Conservation (phyloP, 352 stramenopile species). For the Phytophthora crassamura region DNA sequence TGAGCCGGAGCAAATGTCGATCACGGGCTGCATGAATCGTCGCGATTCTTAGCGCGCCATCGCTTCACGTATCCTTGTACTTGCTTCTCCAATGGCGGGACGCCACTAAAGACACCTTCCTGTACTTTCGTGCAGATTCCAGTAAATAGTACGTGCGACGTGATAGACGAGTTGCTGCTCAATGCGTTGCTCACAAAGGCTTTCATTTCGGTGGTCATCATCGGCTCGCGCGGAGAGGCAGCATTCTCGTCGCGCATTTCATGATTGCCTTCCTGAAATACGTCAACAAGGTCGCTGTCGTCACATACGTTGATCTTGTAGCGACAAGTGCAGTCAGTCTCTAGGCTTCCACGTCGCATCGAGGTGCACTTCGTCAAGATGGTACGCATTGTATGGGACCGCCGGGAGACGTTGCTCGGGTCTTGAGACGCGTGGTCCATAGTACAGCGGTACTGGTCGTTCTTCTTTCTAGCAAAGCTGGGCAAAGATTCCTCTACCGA, state of each 20-base stretch:
- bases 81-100: slow-evolving; percentile 1
- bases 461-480: not conserved
- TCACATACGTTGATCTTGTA: too few species aligned
- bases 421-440: too few species aligned
- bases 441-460: not conserved
- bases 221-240: not conserved
- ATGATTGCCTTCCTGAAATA: too few species aligned
- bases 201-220: not conserved
- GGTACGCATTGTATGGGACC: too few species aligned
- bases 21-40: slow-evolving; percentile 4
- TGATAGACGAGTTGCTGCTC: not conserved
- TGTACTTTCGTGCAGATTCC: not conserved
- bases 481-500: not conserved
- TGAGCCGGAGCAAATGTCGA: not conserved
- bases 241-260: too few species aligned
- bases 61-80: slow-evolving; percentile 8
- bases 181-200: not conserved
- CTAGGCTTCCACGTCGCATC: too few species aligned
- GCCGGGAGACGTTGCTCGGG: too few species aligned
- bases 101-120: not conserved
- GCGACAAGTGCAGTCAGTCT: too few species aligned
- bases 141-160: not conserved
- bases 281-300: too few species aligned
- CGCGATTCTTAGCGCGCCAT: not conserved
- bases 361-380: too few species aligned